Evolutionary conservation across 805 yeast species (phyloP), one percentile per base, ranked within the genome.

Genomic region (Candida tibetensis): DNA sequence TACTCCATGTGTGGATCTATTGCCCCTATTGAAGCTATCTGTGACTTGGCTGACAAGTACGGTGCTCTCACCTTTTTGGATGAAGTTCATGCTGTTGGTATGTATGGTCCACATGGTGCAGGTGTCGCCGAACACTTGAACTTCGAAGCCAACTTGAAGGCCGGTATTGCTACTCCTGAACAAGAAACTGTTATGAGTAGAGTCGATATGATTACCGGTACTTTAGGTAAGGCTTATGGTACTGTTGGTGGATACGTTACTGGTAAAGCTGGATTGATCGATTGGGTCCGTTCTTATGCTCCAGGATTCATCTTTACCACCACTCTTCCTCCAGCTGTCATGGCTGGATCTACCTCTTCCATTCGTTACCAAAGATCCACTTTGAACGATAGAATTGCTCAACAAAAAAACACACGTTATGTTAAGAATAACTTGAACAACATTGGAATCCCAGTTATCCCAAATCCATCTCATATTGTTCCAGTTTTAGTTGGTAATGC

Each of bases 71-170:
- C 99, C 21, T 93, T 93, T 65, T 72, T 93, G 61, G 99, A 93
- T 62, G 99, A 93, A 66, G 99, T 93, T 27, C 99, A 93, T 58
- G 98, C 99, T 25, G 98, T 93, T 32, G 99, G 99, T 39, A 77
- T 93, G 82, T 93, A 93, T 60, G 99, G 99, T 54, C 98, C 99
- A 43, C 96, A 86, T 55, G 99, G 99, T 58, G 99, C 96, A 23
- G 99, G 99, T 69, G 98, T 93, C 39, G 96, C 98, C 33, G 99
- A 93, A 66, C 99, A 93, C 62, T 72, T 85, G 54, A 87, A 93
- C 66, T 93, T 89, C 52, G 86, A 86, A 32, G 80, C 81, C 39
- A 95, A 91, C 59, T 77, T 86, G 56, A 59, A 69, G 41, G 62
- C 81, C 12, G 93, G 93, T 48, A 68, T 79, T 49, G 73, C 73